These are phyloP conservation scores for Cucurbita maxima DNA, from an alignment of 306 rosid species.

Conservation along the genomic window DNA sequence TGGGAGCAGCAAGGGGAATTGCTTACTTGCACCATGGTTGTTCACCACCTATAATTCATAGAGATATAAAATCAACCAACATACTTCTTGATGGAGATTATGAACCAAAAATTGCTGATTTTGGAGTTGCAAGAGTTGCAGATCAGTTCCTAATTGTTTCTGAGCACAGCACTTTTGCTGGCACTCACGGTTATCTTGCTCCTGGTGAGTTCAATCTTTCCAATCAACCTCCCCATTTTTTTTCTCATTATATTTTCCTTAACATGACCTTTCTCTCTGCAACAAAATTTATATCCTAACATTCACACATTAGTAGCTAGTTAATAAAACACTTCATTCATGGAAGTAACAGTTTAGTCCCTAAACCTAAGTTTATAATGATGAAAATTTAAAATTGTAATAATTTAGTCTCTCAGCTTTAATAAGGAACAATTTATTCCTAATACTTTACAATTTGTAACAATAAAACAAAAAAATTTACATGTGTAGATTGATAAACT, in stretches of 20 bases:
- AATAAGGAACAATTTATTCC: no score
- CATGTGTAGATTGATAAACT: no score
- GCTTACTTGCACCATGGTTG: conserved; percentile 91
- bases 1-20: conserved; percentile 87
- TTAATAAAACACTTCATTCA: no score
- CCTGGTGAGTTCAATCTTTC: conserved; percentile 53
- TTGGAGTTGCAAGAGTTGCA: conserved; percentile 78
- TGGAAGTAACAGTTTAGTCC: no score
- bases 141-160: conserved; percentile 33
- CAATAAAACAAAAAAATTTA: no score
- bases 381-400: no score
- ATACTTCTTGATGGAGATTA: conserved; percentile 64
- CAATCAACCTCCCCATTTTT: not conserved
- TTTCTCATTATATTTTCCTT: not conserved
- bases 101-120: conserved; percentile 89
- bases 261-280: not conserved
- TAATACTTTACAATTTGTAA: no score
- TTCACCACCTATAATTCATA: conserved; percentile 65
- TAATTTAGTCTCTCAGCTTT: no score
- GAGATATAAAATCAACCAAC: conserved; percentile 88
- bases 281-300: not conserved
- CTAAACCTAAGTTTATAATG: no score
- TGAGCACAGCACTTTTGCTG: conserved; percentile 56
- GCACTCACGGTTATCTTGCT: conserved; percentile 93
- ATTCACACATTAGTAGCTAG: not conserved